Base-by-base conservation (phyloP, 257 asterid genomes). In the Solanum acaule region DNA sequence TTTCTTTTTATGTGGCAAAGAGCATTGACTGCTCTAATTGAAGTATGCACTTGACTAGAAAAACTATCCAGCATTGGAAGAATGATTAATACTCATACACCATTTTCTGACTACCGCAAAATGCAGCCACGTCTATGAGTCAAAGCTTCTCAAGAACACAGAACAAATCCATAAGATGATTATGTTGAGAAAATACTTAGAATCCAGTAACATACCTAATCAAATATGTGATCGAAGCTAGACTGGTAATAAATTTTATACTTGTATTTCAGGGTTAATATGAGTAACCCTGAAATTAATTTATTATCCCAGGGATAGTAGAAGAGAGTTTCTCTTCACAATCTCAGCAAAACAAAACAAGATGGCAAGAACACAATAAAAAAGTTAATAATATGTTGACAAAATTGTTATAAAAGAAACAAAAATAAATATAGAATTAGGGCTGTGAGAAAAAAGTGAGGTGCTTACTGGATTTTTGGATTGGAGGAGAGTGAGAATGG, bases 401-500 rank as follows among this genome's bases (percentile, higher is more conserved):
- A 52, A 52, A 52, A 16, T 52, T 52, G 63, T 16, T 52, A 52
- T 52, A 16, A 52, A 49, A 16, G 63, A 52, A 52, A 52, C 63
- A 52, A 72, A 73, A 76, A 37, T 35, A 38, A 38, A 15, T 76
- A 85, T 16, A 29, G n/a, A 23, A 68, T n/a, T 42, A 70, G 27
- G 37, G 49, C 31, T 40, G 38, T 6, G 25, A 68, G 75, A 63
- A 34, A 35, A 38, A 31, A 61, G 59, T 81, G 56, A 33, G 68
- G 2, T 34, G 76, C 70, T 86, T 89, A 87, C 87, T 20, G 68
- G 87, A 86, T 88, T 92, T 91, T 86, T 52, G 71, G 87, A 27
- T 27, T 46, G 91, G 49, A 6, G 89, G 85, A 44, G 33, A 87
- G 12, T 90, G 88, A 81, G 90, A 85, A 37, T 82, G 86, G 79